Evolutionary conservation across 805 yeast genomes (phyloP).

Genomic region (Candida railenensis): DNA sequence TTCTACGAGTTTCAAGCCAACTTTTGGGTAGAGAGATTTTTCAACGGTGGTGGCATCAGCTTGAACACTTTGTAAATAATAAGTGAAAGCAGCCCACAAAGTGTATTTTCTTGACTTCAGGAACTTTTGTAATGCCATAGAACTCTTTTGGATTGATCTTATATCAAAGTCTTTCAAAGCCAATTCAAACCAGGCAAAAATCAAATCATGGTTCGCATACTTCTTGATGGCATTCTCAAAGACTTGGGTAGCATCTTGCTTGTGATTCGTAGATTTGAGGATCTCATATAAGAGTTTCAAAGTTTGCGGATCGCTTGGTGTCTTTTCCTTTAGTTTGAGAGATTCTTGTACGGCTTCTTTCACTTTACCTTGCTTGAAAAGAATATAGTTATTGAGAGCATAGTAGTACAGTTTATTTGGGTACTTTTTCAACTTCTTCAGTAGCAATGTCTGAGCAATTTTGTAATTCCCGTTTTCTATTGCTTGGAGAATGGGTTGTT

Average conservation of each 20-base stretch:
- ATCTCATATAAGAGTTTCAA: slow-evolving; percentile 47
- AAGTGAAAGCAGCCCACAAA: slow-evolving; percentile 57
- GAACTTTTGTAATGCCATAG: slow-evolving; percentile 41
- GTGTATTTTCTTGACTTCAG: slow-evolving; percentile 29
- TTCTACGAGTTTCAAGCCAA: slow-evolving; percentile 60
- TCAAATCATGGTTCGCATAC: slow-evolving; percentile 49
- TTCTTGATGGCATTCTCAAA: slow-evolving; percentile 60
- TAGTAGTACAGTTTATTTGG: slow-evolving; percentile 59
- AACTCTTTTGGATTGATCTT: slow-evolving; percentile 53
- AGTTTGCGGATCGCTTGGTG: slow-evolving; percentile 57
- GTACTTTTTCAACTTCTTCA: slow-evolving; percentile 47
- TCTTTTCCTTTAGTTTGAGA: slow-evolving; percentile 25
- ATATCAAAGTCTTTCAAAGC: slow-evolving; percentile 48
- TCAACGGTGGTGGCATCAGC: slow-evolving; percentile 22
- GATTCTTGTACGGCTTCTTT: slow-evolving; percentile 32
- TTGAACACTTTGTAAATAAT: slow-evolving; percentile 40
- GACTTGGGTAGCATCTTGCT: slow-evolving; percentile 42
- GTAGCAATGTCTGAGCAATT: slow-evolving; percentile 50
- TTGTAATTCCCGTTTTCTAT: slow-evolving; percentile 54
- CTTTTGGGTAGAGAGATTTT: slow-evolving; percentile 4
- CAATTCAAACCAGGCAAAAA: slow-evolving; percentile 57
- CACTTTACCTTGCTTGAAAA: slow-evolving; percentile 30
- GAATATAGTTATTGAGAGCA: slow-evolving; percentile 41
- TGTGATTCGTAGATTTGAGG: slow-evolving; percentile 33
- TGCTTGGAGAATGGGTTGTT: slow-evolving; percentile 36